Base-by-base conservation (phyloP, 768 basidiomycete genomes). In the Xanthoconium purpureum region DNA sequence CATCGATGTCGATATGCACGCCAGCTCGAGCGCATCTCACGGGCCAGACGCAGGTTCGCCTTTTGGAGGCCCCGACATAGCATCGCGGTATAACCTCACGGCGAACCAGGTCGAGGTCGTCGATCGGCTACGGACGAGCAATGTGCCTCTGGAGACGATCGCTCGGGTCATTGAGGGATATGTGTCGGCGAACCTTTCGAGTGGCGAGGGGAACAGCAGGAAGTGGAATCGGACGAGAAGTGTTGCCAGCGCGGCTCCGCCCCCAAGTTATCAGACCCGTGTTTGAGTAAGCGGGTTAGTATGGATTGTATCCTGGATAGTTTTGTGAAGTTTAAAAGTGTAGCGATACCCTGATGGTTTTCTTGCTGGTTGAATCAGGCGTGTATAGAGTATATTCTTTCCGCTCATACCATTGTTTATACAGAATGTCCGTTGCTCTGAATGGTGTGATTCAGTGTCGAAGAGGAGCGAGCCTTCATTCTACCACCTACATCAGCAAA, bases 241-340 rank as follows among this genome's bases (percentile, higher is more conserved):
- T 17, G 8, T 54, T 17, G 17, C 17, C 6, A 57, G 66, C 18
- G 40, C 17, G n/a, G 37, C 46, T 18, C 61, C 54, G 1, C 66
- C 63, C 8, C 65, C 66, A 11, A 67, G 66, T 29, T 67, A 68
- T 33, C 61, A 56, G 42, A 60, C 58, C 6, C 59, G 36, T 12
- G 40, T 18, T 39, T 56, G 15, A 38, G 33, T 12, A 49, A 28
- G 8, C 9, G 3, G 37, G 18, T 28, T 4, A 15, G 36, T 24
- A 8, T 8, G 13, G 10, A 3, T 8, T 0, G 6, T 35, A 9
- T 33, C 5, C 29, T 20, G 28, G 33, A 24, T 38, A 9, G 24
- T 20, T 6, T 28, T 7, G 20, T 15, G 30, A 2, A 12, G 9
- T 7, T 18, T 43, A 11, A 18, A 15, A n/a, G 35, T 45, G 24